Evolutionary conservation across 345 rosid genomes (phyloP).

Genomic region (Anastatica hierochuntica): DNA sequence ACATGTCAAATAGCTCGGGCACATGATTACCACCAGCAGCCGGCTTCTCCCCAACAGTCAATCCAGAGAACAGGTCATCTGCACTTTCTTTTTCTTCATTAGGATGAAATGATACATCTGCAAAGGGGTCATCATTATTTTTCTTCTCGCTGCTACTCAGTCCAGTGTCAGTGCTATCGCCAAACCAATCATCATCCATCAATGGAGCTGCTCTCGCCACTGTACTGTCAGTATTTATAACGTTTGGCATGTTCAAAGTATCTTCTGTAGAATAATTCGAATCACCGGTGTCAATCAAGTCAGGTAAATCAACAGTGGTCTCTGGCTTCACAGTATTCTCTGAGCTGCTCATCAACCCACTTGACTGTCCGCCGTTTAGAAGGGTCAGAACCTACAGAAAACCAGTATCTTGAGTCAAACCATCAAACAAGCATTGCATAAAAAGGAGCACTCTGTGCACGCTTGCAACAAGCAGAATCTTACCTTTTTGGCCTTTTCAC

Average conservation of each 20-base stretch:
- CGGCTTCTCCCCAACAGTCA: conserved; percentile 50
- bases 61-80: conserved; percentile 76
- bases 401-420: conserved; percentile 14
- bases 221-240: conserved; percentile 29
- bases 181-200: conserved; percentile 70
- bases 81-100: conserved; percentile 31
- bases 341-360: conserved; percentile 32
- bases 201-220: conserved; percentile 33
- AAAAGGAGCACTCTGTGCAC: neutral
- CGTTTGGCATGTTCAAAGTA: conserved; percentile 29
- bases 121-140: conserved; percentile 70
- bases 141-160: conserved; percentile 30
- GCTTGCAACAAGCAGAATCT: conserved; percentile 12
- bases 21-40: conserved; percentile 30
- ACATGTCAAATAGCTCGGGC: conserved; percentile 54
- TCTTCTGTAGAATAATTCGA: conserved; percentile 39
- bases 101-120: conserved; percentile 72
- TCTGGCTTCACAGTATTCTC: conserved; percentile 40
- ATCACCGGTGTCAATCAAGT: conserved; percentile 76
- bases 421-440: neutral
- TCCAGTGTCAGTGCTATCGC: conserved; percentile 39
- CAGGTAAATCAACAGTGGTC: conserved; percentile 46
- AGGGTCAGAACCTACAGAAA: conserved; percentile 64
- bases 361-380: conserved; percentile 46
- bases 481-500: conserved; percentile 85